Base-by-base conservation (phyloP, 352 stramenopile species). In the Globisporangium acanthophoron region DNA sequence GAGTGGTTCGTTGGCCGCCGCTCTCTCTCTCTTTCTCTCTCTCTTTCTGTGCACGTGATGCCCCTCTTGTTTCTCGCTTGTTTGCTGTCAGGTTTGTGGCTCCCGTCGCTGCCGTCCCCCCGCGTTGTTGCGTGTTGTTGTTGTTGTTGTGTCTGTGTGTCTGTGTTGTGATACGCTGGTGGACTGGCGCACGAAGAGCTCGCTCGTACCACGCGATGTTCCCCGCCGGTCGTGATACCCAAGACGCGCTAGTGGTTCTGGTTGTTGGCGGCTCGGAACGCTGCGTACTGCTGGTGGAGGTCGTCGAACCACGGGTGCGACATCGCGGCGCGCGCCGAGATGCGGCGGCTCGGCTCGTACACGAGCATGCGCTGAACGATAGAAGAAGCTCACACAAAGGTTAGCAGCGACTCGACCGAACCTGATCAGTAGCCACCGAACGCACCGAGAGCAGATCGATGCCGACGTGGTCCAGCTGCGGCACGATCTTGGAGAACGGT, bases 401-500 rank as follows among this genome's bases (percentile, higher is more conserved):
- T 40, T 15, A 40, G 35, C 35, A 15, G 35, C 35, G 11, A 15
- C 35, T 27, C 24, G 24, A 27, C 24, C 1, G 24, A 27, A 3
- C 24, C 24, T 27, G 24, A 12, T 11, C 33, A 37, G 33, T 5
- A 37, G 33, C 33, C 33, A 5, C 33, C 13, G 27, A 5, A 47
- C 75, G 41, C 60, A 96, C 87, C 71, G 84, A 78, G 16, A 96
- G 71, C 33, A 96, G 61, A 40, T 96, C 87, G 8, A 93, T 48
- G 20, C 87, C 87, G n/a, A 88, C 61, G 39, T 76, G 71, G 61
- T 96, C 87, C 13, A 96, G 65, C 52, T 87, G 66, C 21, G 88
- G 88, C 41, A 97, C 88, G 58, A 98, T 80, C 64, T 94, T 93
- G 13, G 78, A 75, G 51, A 98, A 83, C 13, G 78, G 64, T 62